Percentiles rank a stretch among this genome's conserved stretches.
Evolutionary conservation across 2,329 filamentous ascomycete genomes (phyloP).

Genomic region (Claviceps digitariae): DNA sequence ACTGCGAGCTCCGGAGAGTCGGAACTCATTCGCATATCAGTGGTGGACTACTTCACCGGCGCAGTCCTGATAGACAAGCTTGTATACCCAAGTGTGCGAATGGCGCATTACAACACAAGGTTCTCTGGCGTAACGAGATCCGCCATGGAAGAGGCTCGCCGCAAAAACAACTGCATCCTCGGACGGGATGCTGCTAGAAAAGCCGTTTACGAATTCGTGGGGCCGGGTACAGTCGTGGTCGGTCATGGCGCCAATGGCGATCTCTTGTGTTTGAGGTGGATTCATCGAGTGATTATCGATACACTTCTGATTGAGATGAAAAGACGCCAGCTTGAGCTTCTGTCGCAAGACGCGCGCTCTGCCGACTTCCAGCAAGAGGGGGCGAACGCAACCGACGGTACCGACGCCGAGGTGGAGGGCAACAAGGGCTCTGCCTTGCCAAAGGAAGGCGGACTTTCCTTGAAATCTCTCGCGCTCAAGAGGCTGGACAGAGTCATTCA

Average conservation of each 20-base stretch:
- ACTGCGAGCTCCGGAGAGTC: constrained; percentile 26
- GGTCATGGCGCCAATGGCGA: constrained; percentile 31
- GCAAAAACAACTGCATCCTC: constrained; percentile 20
- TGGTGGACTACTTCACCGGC: constrained; percentile 37
- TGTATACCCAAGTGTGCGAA: constrained; percentile 30
- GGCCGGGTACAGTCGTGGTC: constrained; percentile 32
- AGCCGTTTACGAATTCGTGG: constrained; percentile 29
- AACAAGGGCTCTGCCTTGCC: neutral
- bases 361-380: constrained; percentile 5
- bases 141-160: constrained; percentile 24
- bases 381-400: neutral
- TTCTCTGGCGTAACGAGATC: constrained; percentile 33
- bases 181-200: constrained; percentile 28
- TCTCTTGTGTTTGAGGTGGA: constrained; percentile 31
- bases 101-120: constrained; percentile 35
- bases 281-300: constrained; percentile 31
- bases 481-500: constrained; percentile 28
- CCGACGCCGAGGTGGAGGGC: neutral
- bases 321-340: constrained; percentile 5
- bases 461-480: constrained; percentile 25
- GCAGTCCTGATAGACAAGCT: constrained; percentile 35
- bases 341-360: neutral
- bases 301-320: constrained; percentile 23
- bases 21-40: constrained; percentile 37
- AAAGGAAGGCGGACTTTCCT: constrained; percentile 15